Base-by-base conservation (phyloP, 352 stramenopile genomes). In the Phytophthora hybrid region DNA sequence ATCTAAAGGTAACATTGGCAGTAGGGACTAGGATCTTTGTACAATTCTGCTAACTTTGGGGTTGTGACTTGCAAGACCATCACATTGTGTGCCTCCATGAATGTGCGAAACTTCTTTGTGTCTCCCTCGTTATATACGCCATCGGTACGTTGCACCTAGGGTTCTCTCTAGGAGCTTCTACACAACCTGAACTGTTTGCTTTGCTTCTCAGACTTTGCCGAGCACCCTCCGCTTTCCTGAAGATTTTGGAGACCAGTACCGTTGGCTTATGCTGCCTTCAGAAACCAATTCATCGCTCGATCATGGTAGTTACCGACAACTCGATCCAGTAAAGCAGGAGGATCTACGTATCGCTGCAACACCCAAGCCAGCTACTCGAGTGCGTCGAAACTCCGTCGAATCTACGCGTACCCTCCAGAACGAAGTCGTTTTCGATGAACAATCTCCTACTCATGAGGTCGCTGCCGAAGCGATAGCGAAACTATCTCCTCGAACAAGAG, bases 51-150 rank as follows among this genome's bases (percentile, higher is more conserved):
- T 62, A 14, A 67, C 16, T 4, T 26, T 63, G 29, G 60, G 26
- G 5, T 5, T 34, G 3, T 29, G 55, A 6, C 52, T n/a, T 37
- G 26, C 29, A 59, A 90, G 82, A 80, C 77, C 7, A 76, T 93
- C 31, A 91, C 83, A 21, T 62, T 92, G 52, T 94, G 89, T 55
- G 78, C 84, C 2, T 82, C 81, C 44, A 86, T 92, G 78, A 93
- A 90, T 32, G 52, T 89, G 8, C 78, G 89, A 3, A 93, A 92
- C 51, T 71, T 93, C 29, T 84, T 93, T 51, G 79, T 80, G 5
- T 92, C 84, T 14, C 72, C 82, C 4, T 85, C 69, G 11, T 54
- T 82, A 7, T 94, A 87, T 69, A 81, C 78, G 1, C 57, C 72
- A 8, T 63, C 76, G 80, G 85, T 89, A 64, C n/a, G 73, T 4